Percentiles rank a stretch among this genome's conserved stretches.
These are phyloP conservation scores for Arthrobotrys musiformis DNA, from an alignment of 2,329 filamentous ascomycete genomes.

Conservation along the genomic window DNA sequence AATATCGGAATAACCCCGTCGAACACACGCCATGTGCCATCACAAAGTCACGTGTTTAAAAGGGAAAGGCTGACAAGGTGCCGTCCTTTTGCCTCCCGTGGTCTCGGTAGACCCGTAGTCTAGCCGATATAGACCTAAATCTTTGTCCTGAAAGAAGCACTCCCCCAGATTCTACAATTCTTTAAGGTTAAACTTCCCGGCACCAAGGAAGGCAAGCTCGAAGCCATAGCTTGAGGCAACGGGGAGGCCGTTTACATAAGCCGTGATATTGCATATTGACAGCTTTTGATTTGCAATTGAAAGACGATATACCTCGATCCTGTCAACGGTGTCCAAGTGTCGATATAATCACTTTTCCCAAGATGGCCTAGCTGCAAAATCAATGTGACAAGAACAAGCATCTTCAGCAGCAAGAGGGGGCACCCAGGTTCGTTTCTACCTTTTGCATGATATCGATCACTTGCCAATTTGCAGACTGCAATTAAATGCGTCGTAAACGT, in stretches of 20 bases:
- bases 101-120: slow-evolving; percentile 26
- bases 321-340: slow-evolving; percentile 52
- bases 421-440: slow-evolving; percentile 28
- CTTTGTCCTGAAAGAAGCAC: slow-evolving; percentile 12
- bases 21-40: slow-evolving; percentile 10
- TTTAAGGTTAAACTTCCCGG: slow-evolving; percentile 35
- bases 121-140: slow-evolving; percentile 21
- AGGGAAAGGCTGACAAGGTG: slow-evolving; percentile 21
- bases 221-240: slow-evolving; percentile 18
- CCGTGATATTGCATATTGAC: slow-evolving; percentile 1
- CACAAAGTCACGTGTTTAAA: slow-evolving; percentile 31
- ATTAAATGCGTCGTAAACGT: slow-evolving; percentile 48
- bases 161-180: slow-evolving; percentile 29
- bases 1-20: slow-evolving; percentile 18
- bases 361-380: slow-evolving; percentile 52
- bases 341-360: slow-evolving; percentile 55
- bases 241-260: slow-evolving; percentile 14
- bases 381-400: slow-evolving; percentile 55
- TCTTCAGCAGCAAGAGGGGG: slow-evolving; percentile 36
- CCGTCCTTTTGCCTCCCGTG: slow-evolving; percentile 1
- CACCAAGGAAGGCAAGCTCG: too few relatives aligned
- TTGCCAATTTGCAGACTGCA: slow-evolving; percentile 49
- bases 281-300: slow-evolving; percentile 46
- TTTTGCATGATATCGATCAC: slow-evolving; percentile 49
- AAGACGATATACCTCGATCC: slow-evolving; percentile 51